Base-by-base conservation (phyloP, 176 grass and related monocot genomes). In the Pharus latifolius region DNA sequence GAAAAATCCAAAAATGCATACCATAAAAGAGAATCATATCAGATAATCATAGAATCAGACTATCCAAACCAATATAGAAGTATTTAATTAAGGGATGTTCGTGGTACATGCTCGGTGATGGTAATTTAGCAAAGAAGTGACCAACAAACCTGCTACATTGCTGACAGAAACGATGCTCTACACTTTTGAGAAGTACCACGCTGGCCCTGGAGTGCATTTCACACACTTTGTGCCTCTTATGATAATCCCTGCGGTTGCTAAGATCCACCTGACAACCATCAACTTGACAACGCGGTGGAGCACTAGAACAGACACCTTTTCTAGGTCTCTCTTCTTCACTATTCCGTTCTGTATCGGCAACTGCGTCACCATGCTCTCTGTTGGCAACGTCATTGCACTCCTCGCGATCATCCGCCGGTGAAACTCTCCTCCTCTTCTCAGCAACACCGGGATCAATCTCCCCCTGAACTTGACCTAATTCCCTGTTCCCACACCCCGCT, bases 211-310 rank as follows among this genome's bases (percentile, higher is more conserved):
- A 81, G 77, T 96, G 92, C 2, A n/a, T 7, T 14, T 88, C 85
- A 49, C 92, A 96, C 6, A 96, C 88, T 76, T 88, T 91, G 59
- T 96, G 92, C 50, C 85, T 67, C 74, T 84, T 88, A 62, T 92
- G 83, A 12, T 96, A 96, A n/a, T 96, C 92, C 77, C 79, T 92
- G 6, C 56, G 37, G n/a, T 71, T 31, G 17, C 53, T 63, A 3
- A 80, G 81, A 65, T 88, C 85, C 1, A 54, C 50, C 3, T 67
- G 69, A 60, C 92, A 96, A 17, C 82, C 85, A 0, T 89, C 92
- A 28, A 92, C 92, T 61, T 92, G 92, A 65, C 92, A 96, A 27
- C 46, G 69, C 32, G 84, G 79, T 18, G 49, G 14, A 7, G 63
- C 50, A 40, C 72, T 80, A 3, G 63, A 79, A 14, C 42, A 44